Evolutionary conservation across 352 stramenopile species (phyloP), one percentile per base, ranked within the genome.

Genomic region (Phytophthora capsici): DNA sequence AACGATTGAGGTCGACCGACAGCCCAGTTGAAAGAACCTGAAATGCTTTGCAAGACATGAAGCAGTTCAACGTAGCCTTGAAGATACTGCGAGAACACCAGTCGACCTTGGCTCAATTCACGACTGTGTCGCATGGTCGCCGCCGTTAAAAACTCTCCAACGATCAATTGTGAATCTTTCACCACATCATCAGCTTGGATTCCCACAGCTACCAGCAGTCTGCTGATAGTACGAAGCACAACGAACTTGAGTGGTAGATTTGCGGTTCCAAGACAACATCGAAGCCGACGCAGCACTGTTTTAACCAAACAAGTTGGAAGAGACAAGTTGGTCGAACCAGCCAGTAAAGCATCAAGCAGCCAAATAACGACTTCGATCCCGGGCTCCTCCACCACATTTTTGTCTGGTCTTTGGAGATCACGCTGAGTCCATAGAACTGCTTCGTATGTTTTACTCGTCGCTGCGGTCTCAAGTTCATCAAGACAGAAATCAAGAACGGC

Each of bases 341-440:
- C 50, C 25, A 88, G 45, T 4, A 95, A 59, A 16, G 61, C 37
- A 19, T 93, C 80, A 14, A 91, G 32, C 12, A 94, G 47, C 84
- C 84, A 96, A 5, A 77, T 50, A 17, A 79, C 78, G 7, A 95
- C 58, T 62, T 97, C 89, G n/a, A 97, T 71, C 14, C 74, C 84
- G 13, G 90, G 85, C 14, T 94, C 84, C n/a, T 69, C 38, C 7
- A 79, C 8, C 13, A 83, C 78, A 2, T 55, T 65, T 6, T 55
- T 57, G 50, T 97, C 89, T 6, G 69, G n/a, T 16, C 75, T 71
- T 43, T 57, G 37, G 4, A 95, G 66, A 2, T 84, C 80, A 14
- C 86, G 74, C 25, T 96, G 78, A 0, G 87, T 95, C 91, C 90
- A 98, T 19, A 94, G 30, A 22, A 67, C 43, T 0, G 90, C 84